Base-by-base conservation (phyloP, 768 basidiomycete species). In the Leccinum subtestaceum region DNA sequence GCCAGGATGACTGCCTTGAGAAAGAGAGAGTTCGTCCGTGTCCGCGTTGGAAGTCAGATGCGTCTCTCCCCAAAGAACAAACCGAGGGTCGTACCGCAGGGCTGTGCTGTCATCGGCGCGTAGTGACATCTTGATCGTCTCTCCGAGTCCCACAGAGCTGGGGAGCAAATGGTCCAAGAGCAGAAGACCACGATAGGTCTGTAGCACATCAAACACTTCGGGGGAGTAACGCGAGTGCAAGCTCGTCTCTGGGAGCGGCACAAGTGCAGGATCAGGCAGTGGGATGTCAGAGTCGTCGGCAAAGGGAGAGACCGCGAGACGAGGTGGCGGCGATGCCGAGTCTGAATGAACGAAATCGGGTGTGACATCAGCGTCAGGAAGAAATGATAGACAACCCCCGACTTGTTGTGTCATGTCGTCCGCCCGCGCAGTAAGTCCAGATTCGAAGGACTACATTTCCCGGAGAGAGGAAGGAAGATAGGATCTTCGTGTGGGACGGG, bases 61-160 rank as follows among this genome's bases (percentile, higher is more conserved):
- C 13, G 80, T 74, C 64, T 86, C 84, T 25, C 91, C 93, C 94
- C 94, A 97, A 7, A 96, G 86, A 38, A 94, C 91, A 68, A 95
- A 95, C 0, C 94, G 83, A 15, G 94, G 93, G 64, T 97, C 94
- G 62, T 95, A 88, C 13, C 87, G 83, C 7, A 91, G 92, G 1
- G 87, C 82, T 12, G 86, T 85, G 29, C 80, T 83, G 57, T 88
- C 84, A 36, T 89, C 87, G 0, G 82, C 71, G 25, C 83, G 80
- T 13, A 91, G 70, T 1, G 87, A 88, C 68, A 93, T 77, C 69
- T 84, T 87, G 72, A 91, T 86, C 29, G 91, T 88, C 3, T 84
- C 32, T n/a, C 84, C n/a, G n/a, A n/a, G n/a, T 47, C 82, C 83
- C 10, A 78, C 78, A 6, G 79, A 75, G 46, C 83, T 84, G 0